Evolutionary conservation across 108 stramenopile genomes (phyloP).

Genomic region (Cyclostephanos invisitatus): DNA sequence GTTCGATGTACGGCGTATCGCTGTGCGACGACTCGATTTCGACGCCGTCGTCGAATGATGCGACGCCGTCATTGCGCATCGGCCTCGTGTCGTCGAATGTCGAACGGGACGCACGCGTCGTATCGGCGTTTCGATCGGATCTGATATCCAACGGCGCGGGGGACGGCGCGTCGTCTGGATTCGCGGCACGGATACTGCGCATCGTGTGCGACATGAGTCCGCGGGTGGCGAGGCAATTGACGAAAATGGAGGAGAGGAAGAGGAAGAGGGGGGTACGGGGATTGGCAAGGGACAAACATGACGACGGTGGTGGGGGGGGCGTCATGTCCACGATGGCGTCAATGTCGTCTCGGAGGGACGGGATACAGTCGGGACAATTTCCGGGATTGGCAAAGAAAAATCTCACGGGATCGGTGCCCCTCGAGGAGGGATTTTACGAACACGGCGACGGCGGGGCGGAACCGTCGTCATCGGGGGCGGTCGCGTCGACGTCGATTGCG

Average conservation of each 20-base stretch:
- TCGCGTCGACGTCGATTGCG: too few species aligned
- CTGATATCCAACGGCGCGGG: constrained; percentile 72
- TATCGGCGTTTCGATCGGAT: constrained; percentile 46
- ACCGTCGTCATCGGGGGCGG: not conserved
- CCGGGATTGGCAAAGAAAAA: constrained; percentile 89
- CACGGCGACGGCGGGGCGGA: too few species aligned
- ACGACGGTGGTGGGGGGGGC: constrained; percentile 12
- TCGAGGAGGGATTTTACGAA: constrained; percentile 88
- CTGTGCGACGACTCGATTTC: too few species aligned
- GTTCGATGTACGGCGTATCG: constrained; percentile 8
- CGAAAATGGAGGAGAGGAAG: constrained; percentile 51
- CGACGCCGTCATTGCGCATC: constrained; percentile 20
- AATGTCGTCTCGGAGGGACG: not conserved
- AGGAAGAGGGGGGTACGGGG: constrained; percentile 26
- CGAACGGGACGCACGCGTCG: constrained; percentile 30
- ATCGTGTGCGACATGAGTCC: constrained; percentile 70
- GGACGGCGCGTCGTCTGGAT: constrained; percentile 58
- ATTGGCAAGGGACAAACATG: constrained; percentile 13
- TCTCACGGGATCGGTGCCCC: constrained; percentile 61
- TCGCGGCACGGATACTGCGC: constrained; percentile 62
- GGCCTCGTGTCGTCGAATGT: constrained; percentile 24
- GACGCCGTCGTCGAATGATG: too few species aligned
- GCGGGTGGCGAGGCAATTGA: constrained; percentile 57
- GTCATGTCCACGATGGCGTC: too few species aligned
- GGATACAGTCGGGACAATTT: constrained; percentile 54